Evolutionary conservation across 2,329 filamentous ascomycete genomes (phyloP).

Genomic region (Dendryphion nanum): DNA sequence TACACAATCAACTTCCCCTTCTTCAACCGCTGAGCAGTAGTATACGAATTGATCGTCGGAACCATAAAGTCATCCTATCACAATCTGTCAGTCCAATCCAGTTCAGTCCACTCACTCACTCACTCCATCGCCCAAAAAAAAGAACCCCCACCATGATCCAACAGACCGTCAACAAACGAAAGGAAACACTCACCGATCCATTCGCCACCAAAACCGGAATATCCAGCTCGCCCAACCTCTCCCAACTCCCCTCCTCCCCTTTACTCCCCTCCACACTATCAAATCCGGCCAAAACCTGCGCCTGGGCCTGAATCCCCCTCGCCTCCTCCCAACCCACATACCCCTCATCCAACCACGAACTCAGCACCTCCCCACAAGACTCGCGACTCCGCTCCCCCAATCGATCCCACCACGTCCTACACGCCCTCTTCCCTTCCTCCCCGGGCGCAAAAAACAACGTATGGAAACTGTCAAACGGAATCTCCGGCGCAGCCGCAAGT

Average conservation of each 20-base stretch:
- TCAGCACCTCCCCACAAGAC: not conserved
- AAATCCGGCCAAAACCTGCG: not conserved
- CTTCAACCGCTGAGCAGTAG: not conserved
- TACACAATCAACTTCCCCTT: conserved; percentile 10
- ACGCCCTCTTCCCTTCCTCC: not conserved
- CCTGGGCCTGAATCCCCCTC: no score
- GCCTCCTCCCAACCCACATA: not conserved
- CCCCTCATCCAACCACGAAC: no score
- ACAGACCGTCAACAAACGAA: no score
- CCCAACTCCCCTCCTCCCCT: not conserved
- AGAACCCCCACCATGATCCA: no score
- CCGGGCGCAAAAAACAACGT: not conserved
- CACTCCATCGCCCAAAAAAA: no score
- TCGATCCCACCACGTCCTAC: not conserved
- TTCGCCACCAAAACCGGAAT: conserved; percentile 1
- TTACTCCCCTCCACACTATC: no score
- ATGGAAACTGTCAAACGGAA: no score
- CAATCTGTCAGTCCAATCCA: no score
- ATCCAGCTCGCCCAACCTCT: not conserved
- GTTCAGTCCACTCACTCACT: no score
- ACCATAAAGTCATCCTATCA: conserved; percentile 5
- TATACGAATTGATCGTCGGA: conserved; percentile 3
- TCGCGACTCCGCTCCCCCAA: not conserved
- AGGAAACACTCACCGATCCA: no score
- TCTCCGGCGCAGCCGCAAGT: not conserved